These are phyloP conservation scores for Rhazya stricta DNA, from an alignment of 257 asterid species.

Conservation along the genomic window DNA sequence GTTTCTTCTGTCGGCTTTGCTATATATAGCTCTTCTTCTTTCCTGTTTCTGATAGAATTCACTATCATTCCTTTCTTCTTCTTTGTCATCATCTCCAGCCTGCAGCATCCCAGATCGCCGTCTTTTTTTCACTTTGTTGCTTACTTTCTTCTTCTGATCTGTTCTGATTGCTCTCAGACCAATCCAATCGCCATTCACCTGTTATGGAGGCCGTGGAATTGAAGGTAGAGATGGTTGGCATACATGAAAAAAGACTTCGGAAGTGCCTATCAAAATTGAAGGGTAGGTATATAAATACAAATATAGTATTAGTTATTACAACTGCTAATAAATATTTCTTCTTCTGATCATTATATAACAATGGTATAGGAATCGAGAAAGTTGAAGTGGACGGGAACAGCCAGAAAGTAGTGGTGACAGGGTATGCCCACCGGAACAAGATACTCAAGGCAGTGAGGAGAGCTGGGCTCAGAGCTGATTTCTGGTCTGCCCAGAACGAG, in stretches of 20 bases:
- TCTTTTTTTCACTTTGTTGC: too few species aligned
- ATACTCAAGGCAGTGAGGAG: constrained; percentile 43
- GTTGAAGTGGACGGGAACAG: constrained; percentile 43
- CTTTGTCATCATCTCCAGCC: not conserved
- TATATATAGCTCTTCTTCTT: not conserved
- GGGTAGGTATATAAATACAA: constrained; percentile 16
- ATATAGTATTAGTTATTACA: not conserved
- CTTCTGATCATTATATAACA: not conserved
- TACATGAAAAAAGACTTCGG: constrained; percentile 45
- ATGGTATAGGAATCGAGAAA: constrained; percentile 36
- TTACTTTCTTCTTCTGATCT: not conserved
- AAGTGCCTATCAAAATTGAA: constrained; percentile 43
- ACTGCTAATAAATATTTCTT: not conserved
- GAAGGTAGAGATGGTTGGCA: constrained; percentile 50
- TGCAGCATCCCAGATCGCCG: constrained; percentile 1
- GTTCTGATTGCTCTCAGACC: not conserved
- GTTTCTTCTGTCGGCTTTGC: constrained; percentile 5
- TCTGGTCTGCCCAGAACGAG: constrained; percentile 49
- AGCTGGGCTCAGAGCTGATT: constrained; percentile 46
- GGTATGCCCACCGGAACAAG: constrained; percentile 44
- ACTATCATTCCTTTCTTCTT: not conserved
- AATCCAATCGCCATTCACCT: not conserved
- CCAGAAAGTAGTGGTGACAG: constrained; percentile 36
- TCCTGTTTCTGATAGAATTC: not conserved
- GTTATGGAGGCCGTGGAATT: constrained; percentile 37